Base-by-base conservation (phyloP, 2,329 filamentous ascomycete genomes). In the Pseudopithomyces maydicus region DNA sequence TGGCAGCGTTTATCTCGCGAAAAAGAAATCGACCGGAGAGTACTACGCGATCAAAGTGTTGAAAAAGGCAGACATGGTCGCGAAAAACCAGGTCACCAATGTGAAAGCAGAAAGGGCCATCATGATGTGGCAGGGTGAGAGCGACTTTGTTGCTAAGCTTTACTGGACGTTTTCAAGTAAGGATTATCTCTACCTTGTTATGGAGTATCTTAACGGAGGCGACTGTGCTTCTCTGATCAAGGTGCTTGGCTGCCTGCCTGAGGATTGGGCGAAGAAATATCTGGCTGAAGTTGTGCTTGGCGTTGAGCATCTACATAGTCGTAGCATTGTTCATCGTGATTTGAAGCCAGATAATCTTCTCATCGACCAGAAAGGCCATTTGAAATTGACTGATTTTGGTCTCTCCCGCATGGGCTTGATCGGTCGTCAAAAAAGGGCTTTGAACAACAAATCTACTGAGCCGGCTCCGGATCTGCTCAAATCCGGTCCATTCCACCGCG, bases 161-260 rank as follows among this genome's bases (percentile, higher is more conserved):
- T 99, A 98, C 79, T 99, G 96, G 96, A 99, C 95, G 0, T 99
- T 99, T 72, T 97, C 95, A 3, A 99, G 94, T 82, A 99, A 99
- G 73, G 95, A 99, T 72, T 99, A 97, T 72, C 87, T 99, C 22
- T 99, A 98, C 73, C 83, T 99, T 57, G 95, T 99, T 22, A 99
- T 99, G 95, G 95, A 99, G 73, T 99, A 99, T 77, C 83, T 99
- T 56, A 99, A 98, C 67, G 95, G 95, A 35, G 95, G 95, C 44
- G 95, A 99, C 71, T 99, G 94, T 73, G 95, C 96, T 47, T 97
- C 95, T 6, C 82, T 99, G 52, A 95, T 98, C 79, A 99, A 98
- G 74, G 88, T 97, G 23, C 84, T 99, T 1, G 93, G 93, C 29
- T 92, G 91, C 2, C 82, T 99, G 20, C 90, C 93, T 0, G 96